Base-by-base conservation (phyloP, 2,329 filamentous ascomycete species). In the Neofusicoccum sp. region DNA sequence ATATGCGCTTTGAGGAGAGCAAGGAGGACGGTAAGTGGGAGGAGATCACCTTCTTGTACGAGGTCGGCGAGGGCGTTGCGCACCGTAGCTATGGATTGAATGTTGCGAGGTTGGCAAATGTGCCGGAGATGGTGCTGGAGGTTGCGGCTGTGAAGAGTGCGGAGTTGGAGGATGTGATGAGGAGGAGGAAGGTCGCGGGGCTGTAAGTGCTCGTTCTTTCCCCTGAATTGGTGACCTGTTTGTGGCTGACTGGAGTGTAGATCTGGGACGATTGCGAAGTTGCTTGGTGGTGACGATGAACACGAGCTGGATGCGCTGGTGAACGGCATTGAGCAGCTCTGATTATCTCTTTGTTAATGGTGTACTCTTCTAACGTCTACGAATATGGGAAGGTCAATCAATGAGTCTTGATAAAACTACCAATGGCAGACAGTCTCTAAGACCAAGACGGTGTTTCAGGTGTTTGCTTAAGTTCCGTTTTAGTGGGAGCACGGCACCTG, bases 21-120 rank as follows among this genome's bases (percentile, higher is more conserved):
- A 40, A 56, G 38, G 78, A 76, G 4, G 86, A 90, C 34, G 86
- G 91, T 65, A 87, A 93, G 41, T 84, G 89, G 30, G 86, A 91
- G 64, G 88, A 96, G 47, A 89, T 99, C 44, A 97, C 95, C 0
- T 99, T 99, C 70, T 75, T 99, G 51, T 99, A 99, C 71, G 91
- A 97, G 72, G 89, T 97, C 1, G 89, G 86, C 1, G 90, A 95
- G 65, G 95, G 95, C 9, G 90, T 96, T 9, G 93, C 95, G 7
- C 93, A 98, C 79, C 84, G 95, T 4, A 96, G 90, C 16, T 99
- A 99, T 73, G 95, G 96, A 1, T 65, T 99, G 61, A 98, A 98
- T 73, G 95, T 98, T 24, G 95, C 95, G 12, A 82, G 90, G 47
- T 77, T 99, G 58, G 95, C 95, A 2, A 88, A 88, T 56, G 84